Evolutionary conservation across 345 rosid species (phyloP), one percentile per base, ranked within the genome.

Genomic region (Trapa bicornis): DNA sequence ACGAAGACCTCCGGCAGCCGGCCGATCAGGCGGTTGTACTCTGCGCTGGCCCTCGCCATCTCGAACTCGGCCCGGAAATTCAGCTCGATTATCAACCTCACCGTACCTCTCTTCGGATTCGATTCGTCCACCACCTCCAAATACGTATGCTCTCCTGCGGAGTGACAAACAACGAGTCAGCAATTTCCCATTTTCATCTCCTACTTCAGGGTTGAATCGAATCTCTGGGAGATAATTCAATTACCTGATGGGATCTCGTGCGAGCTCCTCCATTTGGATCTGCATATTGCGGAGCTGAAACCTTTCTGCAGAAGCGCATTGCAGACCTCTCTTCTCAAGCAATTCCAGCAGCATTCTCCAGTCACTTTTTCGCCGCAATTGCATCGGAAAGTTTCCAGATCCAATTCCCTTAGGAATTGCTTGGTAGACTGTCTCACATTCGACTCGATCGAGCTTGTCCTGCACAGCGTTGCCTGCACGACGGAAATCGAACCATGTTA

Each of bases 231-330:
- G 12, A 2, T 9, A 16, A 58, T 58, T 43, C 61, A 32, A 45
- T 41, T 80, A 91, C 96, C 94, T 73, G 98, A 71, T 10, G 89
- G 97, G 65, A 86, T 83, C 22, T 75, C 87, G 3, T 74, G 75
- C 36, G 87, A 75, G 75, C 89, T 84, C 80, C 71, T 84, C 98
- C 98, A 89, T 71, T 87, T 87, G 16, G 98, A 93, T 67, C 82
- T 85, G 79, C 96, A 84, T 57, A 85, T 75, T 72, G 77, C 74
- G 47, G 85, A 86, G 71, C 84, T 70, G 70, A 76, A 85, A 36
- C 94, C 97, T 42, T 66, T 65, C 48, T 71, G 78, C 74, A 77
- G 85, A 60, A 93, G 96, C 68, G 79, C 75, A 67, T 69, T 5
- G 39, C 86, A 76, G 43, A 93, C 65, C 37, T 84, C 86, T 15